A percentile compares a stretch with the other conserved stretches of the same genome.
Conservation (phyloP, 2,329 filamentous ascomycete species). For the Clarireedia monteithiana region DNA sequence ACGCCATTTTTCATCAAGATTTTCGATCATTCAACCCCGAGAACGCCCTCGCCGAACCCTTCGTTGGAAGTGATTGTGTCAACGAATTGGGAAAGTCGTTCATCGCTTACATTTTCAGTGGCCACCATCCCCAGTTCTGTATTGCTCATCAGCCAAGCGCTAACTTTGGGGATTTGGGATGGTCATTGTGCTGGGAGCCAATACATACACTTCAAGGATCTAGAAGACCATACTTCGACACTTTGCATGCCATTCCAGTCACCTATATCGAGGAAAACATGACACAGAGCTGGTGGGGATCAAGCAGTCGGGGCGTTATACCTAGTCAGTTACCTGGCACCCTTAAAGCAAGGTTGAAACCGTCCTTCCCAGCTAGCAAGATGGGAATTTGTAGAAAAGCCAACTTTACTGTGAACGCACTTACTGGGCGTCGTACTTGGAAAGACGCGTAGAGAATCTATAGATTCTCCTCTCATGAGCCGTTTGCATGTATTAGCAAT, state of each 20-base stretch:
- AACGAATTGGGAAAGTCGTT: constrained; percentile 21
- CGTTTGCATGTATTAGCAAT: background rate
- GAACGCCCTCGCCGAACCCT: constrained; percentile 14
- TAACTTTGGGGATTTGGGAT: constrained; percentile 3
- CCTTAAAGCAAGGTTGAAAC: background rate
- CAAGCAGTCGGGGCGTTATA: background rate
- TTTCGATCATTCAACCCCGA: constrained; percentile 13
- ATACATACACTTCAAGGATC: background rate
- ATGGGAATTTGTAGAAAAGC: background rate
- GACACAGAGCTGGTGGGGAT: background rate
- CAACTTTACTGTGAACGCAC: background rate
- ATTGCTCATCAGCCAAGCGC: background rate
- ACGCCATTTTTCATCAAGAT: constrained; percentile 21
- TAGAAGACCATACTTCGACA: background rate
- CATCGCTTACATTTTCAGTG: constrained; percentile 19
- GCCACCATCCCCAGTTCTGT: constrained; percentile 14
- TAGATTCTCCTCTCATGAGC: background rate
- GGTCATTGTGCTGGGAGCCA: constrained; percentile 6
- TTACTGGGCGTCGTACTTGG: background rate
- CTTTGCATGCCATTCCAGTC: background rate
- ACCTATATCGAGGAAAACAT: background rate
- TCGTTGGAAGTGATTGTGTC: constrained; percentile 13
- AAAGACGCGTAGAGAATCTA: background rate
- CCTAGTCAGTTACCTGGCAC: background rate
- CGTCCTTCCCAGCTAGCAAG: background rate